These are phyloP conservation scores for Marasmius fiardii DNA, from an alignment of 1,284 basidiomycete species.

Conservation along the genomic window DNA sequence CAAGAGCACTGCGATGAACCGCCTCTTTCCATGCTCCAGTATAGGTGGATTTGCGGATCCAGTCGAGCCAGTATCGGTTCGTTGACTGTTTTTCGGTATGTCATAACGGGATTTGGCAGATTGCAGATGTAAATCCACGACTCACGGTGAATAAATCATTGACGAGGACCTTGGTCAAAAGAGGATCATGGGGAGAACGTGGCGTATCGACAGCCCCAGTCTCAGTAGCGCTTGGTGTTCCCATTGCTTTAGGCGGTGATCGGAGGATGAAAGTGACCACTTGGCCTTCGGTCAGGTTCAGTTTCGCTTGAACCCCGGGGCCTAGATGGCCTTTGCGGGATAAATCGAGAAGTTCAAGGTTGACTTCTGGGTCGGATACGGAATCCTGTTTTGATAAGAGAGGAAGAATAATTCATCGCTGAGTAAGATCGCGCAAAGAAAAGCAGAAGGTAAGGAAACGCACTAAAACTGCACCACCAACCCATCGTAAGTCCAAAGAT, in stretches of 20 bases:
- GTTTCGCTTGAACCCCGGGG: constrained; percentile 43
- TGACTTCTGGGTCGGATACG: constrained; percentile 46
- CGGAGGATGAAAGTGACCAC: constrained; percentile 82
- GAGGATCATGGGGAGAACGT: constrained; percentile 45
- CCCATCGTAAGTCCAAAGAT: constrained; percentile 73
- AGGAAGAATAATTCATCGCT: background rate
- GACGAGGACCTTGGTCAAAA: constrained; percentile 64
- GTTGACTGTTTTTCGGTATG: constrained; percentile 49
- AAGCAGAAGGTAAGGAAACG: too few relatives aligned
- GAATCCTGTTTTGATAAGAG: constrained; percentile 31
- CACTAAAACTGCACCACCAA: constrained; percentile 49
- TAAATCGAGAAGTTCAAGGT: constrained; percentile 61
- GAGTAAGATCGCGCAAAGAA: background rate
- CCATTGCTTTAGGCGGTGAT: constrained; percentile 41
- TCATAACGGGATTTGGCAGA: background rate
- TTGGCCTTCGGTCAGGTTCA: constrained; percentile 79
- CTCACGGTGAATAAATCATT: constrained; percentile 49
- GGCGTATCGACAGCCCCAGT: background rate
- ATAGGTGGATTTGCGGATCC: constrained; percentile 83
- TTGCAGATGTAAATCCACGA: background rate
- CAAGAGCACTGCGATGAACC: constrained; percentile 85
- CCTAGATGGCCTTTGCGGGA: constrained; percentile 66
- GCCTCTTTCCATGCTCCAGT: constrained; percentile 92
- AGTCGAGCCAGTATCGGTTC: constrained; percentile 80
- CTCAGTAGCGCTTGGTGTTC: too few relatives aligned